A percentile compares a stretch with the other conserved stretches of the same genome.
Conservation (phyloP, 805 yeast species). For the Candida piceae region DNA sequence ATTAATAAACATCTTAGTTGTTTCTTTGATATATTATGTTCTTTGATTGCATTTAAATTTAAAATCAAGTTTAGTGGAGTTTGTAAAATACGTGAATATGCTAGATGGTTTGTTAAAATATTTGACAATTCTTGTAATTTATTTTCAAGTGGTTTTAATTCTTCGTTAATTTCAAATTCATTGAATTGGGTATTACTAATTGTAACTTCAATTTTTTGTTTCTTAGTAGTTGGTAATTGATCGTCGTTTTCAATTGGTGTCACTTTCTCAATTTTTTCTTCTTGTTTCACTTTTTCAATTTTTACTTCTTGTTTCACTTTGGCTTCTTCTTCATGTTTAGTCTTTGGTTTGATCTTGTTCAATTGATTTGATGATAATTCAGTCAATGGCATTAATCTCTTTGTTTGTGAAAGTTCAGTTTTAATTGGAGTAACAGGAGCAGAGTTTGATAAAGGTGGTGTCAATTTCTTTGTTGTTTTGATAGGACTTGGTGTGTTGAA, state of each 20-base stretch:
- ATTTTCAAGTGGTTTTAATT: conserved; percentile 34
- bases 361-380: too few species aligned
- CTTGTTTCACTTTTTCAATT: too few species aligned
- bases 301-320: too few species aligned
- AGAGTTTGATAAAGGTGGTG: conserved; percentile 1
- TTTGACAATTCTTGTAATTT: conserved; percentile 48
- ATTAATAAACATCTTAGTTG: conserved; percentile 42
- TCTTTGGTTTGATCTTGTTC: too few species aligned
- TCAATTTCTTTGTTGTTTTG: not conserved
- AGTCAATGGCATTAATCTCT: too few species aligned
- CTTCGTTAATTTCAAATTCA: conserved; percentile 23
- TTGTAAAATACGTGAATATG: conserved; percentile 82
- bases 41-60: conserved; percentile 53
- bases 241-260: too few species aligned
- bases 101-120: conserved; percentile 75
- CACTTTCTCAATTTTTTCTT: too few species aligned
- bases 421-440: not conserved
- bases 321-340: too few species aligned
- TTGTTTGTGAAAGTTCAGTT: not conserved
- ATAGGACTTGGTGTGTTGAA: not conserved
- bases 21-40: conserved; percentile 39
- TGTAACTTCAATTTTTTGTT: not conserved
- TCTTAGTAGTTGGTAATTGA: too few species aligned
- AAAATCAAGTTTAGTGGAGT: conserved; percentile 71
- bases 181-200: conserved; percentile 7